Evolutionary conservation across 2,329 filamentous ascomycete genomes (phyloP).

Genomic region (Diaporthe sp.): DNA sequence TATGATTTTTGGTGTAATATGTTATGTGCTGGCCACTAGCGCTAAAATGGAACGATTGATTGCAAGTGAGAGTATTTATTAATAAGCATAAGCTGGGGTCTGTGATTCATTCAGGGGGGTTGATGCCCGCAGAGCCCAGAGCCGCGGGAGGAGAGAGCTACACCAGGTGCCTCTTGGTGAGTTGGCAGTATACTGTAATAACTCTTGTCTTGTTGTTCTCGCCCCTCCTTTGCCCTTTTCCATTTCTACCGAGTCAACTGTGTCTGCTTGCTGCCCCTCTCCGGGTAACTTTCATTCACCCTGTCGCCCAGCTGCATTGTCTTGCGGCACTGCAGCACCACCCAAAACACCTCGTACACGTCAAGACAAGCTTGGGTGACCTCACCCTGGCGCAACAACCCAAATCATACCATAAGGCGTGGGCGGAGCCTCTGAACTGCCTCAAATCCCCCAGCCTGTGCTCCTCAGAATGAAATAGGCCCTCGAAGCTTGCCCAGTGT

Average conservation of each 20-base stretch:
- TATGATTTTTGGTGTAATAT: too few relatives aligned
- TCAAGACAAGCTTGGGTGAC: constrained; percentile 3
- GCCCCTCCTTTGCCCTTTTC: background rate
- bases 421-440: constrained; percentile 12
- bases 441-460: constrained; percentile 1
- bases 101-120: constrained; percentile 11
- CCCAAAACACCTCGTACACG: constrained; percentile 14
- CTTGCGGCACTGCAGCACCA: background rate
- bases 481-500: constrained; percentile 31
- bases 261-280: background rate
- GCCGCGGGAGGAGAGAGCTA: constrained; percentile 19
- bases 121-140: background rate
- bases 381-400: background rate
- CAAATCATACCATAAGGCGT: constrained; percentile 1
- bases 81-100: constrained; percentile 24
- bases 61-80: background rate
- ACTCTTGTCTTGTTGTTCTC: background rate
- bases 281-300: background rate
- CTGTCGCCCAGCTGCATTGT: background rate
- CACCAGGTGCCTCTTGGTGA: constrained; percentile 21
- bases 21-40: too few relatives aligned
- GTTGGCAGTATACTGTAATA: constrained; percentile 16
- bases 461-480: constrained; percentile 39
- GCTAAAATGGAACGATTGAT: too few relatives aligned
- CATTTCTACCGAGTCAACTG: background rate